These are phyloP conservation scores for Tritrichomonas musculus DNA, from an alignment of 208 protist genomes.

Conservation along the genomic window DNA sequence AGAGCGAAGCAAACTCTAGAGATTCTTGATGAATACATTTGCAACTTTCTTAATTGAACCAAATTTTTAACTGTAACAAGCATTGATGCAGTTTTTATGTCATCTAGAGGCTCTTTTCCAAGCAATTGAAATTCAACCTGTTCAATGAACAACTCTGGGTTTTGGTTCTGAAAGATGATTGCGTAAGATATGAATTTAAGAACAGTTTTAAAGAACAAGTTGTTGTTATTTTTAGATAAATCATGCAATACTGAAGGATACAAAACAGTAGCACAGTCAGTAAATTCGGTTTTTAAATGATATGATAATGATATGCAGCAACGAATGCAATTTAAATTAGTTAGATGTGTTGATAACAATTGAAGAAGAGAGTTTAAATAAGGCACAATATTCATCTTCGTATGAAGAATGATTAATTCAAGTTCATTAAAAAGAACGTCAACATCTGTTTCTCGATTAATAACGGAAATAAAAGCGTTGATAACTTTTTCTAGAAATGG, in stretches of 20 bases:
- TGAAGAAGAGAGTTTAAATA: neutral
- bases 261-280: neutral
- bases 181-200: neutral
- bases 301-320: neutral
- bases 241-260: neutral
- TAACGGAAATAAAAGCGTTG: neutral
- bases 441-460: neutral
- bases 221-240: neutral
- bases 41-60: neutral
- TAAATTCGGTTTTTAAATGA: neutral
- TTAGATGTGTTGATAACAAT: neutral
- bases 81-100: neutral
- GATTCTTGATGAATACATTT: neutral
- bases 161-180: neutral
- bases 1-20: neutral
- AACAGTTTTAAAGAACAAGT: neutral
- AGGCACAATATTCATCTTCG: neutral
- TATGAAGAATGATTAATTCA: neutral
- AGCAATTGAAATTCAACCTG: neutral
- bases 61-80: neutral
- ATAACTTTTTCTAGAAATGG: neutral
- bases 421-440: neutral
- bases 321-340: neutral
- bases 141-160: neutral
- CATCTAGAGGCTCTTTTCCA: neutral